Evolutionary conservation across 2,329 filamentous ascomycete species (phyloP).

Genomic region (Trichophyton schoenleinii): DNA sequence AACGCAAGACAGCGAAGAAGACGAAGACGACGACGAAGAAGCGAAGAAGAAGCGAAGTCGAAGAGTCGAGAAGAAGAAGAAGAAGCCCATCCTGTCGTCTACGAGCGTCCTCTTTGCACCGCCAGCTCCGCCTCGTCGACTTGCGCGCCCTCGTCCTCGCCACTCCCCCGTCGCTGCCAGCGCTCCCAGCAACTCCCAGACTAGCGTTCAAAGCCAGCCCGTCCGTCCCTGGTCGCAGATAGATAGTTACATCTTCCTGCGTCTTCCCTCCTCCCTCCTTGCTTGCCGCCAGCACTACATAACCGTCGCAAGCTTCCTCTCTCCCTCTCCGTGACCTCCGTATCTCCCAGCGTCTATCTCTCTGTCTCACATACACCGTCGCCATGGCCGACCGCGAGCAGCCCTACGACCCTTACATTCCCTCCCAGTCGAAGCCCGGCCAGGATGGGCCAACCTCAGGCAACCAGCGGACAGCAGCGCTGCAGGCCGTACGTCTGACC

Average conservation of each 20-base stretch:
- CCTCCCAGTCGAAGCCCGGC: conserved; percentile 45
- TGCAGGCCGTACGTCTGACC: conserved; percentile 65
- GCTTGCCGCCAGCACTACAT: neutral
- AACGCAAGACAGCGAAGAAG: neutral
- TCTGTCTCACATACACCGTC: conserved; percentile 3
- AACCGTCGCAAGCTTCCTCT: no score
- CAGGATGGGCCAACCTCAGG: conserved; percentile 39
- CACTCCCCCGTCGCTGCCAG: neutral
- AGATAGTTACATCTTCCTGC: neutral
- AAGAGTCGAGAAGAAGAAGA: neutral
- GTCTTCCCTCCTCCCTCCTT: neutral
- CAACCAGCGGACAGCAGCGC: conserved; percentile 56
- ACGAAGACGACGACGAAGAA: neutral
- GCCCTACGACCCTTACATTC: conserved; percentile 84
- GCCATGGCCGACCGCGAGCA: conserved; percentile 47
- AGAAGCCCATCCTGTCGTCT: neutral
- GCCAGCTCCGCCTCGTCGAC: neutral
- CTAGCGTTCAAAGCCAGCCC: neutral
- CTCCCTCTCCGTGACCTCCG: no score
- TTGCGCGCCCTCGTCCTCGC: neutral
- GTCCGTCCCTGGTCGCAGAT: neutral
- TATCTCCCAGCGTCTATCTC: no score
- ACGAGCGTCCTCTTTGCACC: neutral
- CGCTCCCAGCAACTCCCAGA: no score
- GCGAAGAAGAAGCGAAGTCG: neutral